Percentiles rank a stretch among this genome's conserved stretches.
phyloP scores from a whole-genome alignment of 805 yeast genomes.

The Helenozyma baotianmanensis region DNA sequence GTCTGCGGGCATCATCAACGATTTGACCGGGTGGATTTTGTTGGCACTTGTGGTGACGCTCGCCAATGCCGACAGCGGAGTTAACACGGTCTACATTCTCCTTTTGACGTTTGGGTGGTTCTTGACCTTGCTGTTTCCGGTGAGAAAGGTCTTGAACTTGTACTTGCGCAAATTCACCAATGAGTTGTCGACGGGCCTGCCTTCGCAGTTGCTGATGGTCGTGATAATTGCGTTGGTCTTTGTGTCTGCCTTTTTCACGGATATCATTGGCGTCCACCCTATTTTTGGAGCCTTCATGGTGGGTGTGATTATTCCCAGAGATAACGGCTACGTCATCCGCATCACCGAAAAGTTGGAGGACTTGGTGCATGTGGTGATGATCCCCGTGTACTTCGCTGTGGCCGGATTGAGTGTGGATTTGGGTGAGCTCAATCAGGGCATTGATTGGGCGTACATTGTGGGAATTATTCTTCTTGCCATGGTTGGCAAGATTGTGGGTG shows the following conservation, averaged over 20 bases:
- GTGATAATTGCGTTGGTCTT: constrained; percentile 53
- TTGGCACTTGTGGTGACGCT: constrained; percentile 72
- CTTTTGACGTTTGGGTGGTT: constrained; percentile 69
- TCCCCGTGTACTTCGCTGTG: constrained; percentile 75
- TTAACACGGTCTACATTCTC: constrained; percentile 64
- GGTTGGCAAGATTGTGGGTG: constrained; percentile 64
- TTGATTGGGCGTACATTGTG: constrained; percentile 74
- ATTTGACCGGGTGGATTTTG: constrained; percentile 76
- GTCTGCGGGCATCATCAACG: constrained; percentile 80
- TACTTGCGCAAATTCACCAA: constrained; percentile 44
- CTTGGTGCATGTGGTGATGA: constrained; percentile 62
- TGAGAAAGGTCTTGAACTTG: constrained; percentile 44
- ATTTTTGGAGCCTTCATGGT: constrained; percentile 81
- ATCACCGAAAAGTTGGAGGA: constrained; percentile 76
- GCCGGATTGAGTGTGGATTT: constrained; percentile 72
- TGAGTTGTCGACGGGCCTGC: constrained; percentile 54
- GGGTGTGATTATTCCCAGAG: constrained; percentile 73
- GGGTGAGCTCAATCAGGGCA: constrained; percentile 57
- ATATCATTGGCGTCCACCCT: constrained; percentile 81
- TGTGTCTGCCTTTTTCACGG: constrained; percentile 71
- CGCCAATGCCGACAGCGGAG: constrained; percentile 68
- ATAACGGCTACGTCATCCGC: constrained; percentile 64
- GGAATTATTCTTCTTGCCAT: constrained; percentile 67
- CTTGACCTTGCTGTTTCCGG: constrained; percentile 52
- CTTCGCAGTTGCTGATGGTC: constrained; percentile 58